Conservation (phyloP, 139 green algal species). For the Chlamydomonas schloesseri region DNA sequence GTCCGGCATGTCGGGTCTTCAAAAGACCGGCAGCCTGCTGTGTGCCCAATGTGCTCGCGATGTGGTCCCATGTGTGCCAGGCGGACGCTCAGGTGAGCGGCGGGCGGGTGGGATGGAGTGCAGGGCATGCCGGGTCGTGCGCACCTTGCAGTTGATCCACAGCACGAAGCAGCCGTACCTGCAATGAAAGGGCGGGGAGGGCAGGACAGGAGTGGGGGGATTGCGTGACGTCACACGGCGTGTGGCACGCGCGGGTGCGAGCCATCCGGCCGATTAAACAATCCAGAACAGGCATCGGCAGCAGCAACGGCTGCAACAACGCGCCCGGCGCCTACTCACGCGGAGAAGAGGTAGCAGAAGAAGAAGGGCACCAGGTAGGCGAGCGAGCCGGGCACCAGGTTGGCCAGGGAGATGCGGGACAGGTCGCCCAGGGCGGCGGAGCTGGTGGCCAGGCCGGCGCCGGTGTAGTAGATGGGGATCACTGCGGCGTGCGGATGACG, state of each 20-base stretch:
- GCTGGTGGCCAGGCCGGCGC: background rate
- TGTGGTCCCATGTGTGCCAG: too few relatives aligned
- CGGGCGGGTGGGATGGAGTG: too few relatives aligned
- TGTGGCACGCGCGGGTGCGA: too few relatives aligned
- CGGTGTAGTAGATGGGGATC: conserved; percentile 16
- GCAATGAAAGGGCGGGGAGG: background rate
- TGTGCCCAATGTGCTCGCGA: too few relatives aligned
- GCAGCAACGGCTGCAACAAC: too few relatives aligned
- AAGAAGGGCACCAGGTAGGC: conserved; percentile 11
- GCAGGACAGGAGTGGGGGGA: background rate
- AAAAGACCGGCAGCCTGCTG: too few relatives aligned
- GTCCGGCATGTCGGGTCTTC: too few relatives aligned
- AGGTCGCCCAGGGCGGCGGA: background rate
- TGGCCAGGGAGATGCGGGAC: background rate
- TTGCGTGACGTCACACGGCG: too few relatives aligned
- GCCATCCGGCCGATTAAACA: too few relatives aligned
- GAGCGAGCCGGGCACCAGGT: background rate
- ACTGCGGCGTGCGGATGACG: background rate
- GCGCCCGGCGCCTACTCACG: background rate
- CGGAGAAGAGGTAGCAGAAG: conserved; percentile 16
- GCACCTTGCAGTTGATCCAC: conserved; percentile 12
- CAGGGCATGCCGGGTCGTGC: too few relatives aligned
- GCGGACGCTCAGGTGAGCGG: too few relatives aligned
- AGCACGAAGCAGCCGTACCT: conserved; percentile 38
- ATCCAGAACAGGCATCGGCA: too few relatives aligned